A percentile compares a stretch with the other conserved stretches of the same genome.
phyloP scores from a whole-genome alignment of 2,329 filamentous ascomycete genomes.

The Fusarium siculi region DNA sequence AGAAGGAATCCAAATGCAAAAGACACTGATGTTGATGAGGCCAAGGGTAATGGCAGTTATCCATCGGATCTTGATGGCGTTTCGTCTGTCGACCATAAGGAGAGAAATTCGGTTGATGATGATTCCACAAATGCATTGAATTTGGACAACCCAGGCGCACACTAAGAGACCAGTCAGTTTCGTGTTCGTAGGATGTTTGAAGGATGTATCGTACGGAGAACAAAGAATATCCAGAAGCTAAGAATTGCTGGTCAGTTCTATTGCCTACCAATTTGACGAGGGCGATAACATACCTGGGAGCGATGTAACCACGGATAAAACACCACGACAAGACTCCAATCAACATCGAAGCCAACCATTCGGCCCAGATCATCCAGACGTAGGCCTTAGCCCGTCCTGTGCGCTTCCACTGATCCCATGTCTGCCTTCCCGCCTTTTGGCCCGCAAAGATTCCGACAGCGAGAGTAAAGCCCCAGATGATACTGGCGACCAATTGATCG shows the following conservation, averaged over 20 bases:
- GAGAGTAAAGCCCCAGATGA: constrained; percentile 42
- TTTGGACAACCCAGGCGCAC: constrained; percentile 33
- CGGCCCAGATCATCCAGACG: constrained; percentile 37
- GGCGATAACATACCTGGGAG: constrained; percentile 25
- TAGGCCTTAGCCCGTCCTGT: constrained; percentile 30
- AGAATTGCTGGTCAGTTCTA: neutral
- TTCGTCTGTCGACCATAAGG: constrained; percentile 28
- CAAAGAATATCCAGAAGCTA: constrained; percentile 39
- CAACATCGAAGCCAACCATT: constrained; percentile 32
- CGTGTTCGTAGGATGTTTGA: rapidly evolving
- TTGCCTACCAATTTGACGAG: no score
- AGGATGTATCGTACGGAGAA: constrained; percentile 18
- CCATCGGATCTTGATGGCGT: constrained; percentile 24
- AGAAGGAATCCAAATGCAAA: constrained; percentile 30
- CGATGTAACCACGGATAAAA: constrained; percentile 31
- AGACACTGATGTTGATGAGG: constrained; percentile 37
- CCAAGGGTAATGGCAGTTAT: constrained; percentile 7
- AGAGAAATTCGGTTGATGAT: constrained; percentile 38
- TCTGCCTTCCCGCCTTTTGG: constrained; percentile 36
- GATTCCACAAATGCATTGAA: constrained; percentile 39
- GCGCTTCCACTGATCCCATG: constrained; percentile 30
- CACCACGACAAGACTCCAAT: constrained; percentile 38
- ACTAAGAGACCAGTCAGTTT: constrained; percentile 22
- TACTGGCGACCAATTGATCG: constrained; percentile 38
- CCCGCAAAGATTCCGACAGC: constrained; percentile 34